Percentiles rank a stretch among this genome's conserved stretches.
Evolutionary conservation across 257 asterid genomes (phyloP).

Genomic region (Mitragyna speciosa): DNA sequence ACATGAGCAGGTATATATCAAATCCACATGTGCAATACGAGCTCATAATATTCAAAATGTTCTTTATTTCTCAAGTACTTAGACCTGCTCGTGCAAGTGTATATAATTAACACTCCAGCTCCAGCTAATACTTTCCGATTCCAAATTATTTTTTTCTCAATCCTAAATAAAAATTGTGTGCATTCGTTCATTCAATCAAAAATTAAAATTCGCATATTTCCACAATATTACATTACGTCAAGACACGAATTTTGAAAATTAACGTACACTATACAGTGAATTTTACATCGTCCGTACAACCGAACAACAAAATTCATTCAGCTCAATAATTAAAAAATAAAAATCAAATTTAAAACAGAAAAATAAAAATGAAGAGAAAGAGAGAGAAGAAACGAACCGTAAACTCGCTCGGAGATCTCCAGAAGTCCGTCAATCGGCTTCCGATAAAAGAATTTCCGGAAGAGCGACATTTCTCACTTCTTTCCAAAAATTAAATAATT

Average conservation of each 20-base stretch:
- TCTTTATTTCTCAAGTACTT: no score
- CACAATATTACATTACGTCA: neutral
- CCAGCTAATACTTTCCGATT: neutral
- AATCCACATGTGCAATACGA: no score
- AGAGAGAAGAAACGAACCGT: constrained; percentile 47
- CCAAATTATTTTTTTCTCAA: neutral
- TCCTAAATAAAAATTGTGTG: neutral
- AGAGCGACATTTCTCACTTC: constrained; percentile 32
- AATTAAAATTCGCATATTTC: constrained; percentile 3
- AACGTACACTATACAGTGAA: neutral
- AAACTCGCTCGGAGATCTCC: constrained; percentile 88
- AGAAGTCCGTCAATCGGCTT: constrained; percentile 93
- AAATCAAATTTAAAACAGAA: neutral
- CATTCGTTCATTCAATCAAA: neutral
- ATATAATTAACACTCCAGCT: neutral
- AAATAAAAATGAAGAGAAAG: neutral
- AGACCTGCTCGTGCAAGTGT: no score
- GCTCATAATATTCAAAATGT: no score
- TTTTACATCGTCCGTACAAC: neutral
- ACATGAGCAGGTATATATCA: no score
- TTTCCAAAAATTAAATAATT: neutral
- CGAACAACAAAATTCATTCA: neutral
- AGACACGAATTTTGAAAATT: neutral
- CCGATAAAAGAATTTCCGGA: constrained; percentile 77
- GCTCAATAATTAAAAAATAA: neutral